Percentiles rank a stretch among this genome's conserved stretches.
Evolutionary conservation across 768 basidiomycete species (phyloP).

Genomic region (Serendipita sp.): DNA sequence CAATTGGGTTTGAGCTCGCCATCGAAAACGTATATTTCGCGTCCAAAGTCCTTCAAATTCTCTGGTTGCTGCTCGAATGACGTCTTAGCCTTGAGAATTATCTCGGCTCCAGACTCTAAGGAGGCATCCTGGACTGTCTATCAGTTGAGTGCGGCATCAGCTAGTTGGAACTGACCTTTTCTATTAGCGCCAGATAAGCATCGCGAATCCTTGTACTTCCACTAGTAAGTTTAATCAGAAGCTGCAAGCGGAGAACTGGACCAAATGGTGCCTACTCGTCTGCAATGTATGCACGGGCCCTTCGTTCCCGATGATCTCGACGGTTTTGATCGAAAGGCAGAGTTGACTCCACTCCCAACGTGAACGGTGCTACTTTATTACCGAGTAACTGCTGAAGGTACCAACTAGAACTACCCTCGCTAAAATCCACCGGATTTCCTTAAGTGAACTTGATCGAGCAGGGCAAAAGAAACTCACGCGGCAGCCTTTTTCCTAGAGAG

Average conservation of each 20-base stretch:
- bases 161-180: neutral
- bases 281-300: neutral
- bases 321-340: neutral
- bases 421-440: neutral
- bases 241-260: neutral
- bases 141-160: neutral
- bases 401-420: neutral
- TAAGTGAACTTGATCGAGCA: neutral
- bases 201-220: neutral
- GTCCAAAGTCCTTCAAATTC: too few relatives aligned
- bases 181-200: neutral
- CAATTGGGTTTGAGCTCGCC: neutral
- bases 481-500: conserved; percentile 2
- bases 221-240: neutral
- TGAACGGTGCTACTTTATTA: neutral
- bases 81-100: neutral
- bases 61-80: neutral
- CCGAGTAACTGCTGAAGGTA: neutral
- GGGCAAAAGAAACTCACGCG: neutral
- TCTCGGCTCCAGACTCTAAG: neutral
- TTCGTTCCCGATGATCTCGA: neutral
- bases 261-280: neutral
- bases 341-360: neutral
- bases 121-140: neutral
- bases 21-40: neutral